A percentile compares a stretch with the other conserved stretches of the same genome.
phyloP scores from a whole-genome alignment of 345 rosid species.

The Syzygium jambos region DNA sequence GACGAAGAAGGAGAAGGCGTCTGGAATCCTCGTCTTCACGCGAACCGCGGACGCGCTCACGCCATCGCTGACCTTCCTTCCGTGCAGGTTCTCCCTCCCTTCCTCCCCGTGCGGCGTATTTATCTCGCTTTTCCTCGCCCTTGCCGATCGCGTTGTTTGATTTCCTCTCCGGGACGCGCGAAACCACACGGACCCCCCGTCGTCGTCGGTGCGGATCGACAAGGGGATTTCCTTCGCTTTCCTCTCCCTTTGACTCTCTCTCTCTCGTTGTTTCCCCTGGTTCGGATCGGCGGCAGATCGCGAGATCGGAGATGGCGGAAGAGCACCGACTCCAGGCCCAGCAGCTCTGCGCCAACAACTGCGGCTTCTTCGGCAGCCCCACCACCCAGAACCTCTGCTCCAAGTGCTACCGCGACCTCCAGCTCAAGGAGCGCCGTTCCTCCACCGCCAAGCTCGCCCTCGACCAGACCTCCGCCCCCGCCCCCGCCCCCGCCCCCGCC shows the following conservation, averaged over 20 bases:
- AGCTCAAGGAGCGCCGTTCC: slow-evolving; percentile 49
- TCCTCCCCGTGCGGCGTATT: neutral
- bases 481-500: neutral
- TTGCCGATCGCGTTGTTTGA: neutral
- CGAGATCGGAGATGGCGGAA: slow-evolving; percentile 50
- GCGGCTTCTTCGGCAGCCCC: slow-evolving; percentile 81
- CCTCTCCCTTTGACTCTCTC: neutral
- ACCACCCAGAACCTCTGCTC: slow-evolving; percentile 74
- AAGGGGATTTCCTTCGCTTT: too few relatives aligned
- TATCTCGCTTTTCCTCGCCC: neutral
- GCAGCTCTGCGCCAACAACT: slow-evolving; percentile 63
- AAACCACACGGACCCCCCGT: neutral
- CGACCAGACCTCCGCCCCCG: slow-evolving; percentile 26
- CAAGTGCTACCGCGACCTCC: slow-evolving; percentile 59
- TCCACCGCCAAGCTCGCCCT: slow-evolving; percentile 47
- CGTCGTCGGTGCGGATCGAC: neutral
- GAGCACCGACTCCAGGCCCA: slow-evolving; percentile 72
- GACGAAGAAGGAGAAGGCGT: neutral
- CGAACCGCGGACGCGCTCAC: neutral
- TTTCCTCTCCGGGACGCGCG: neutral
- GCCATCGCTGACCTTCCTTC: neutral
- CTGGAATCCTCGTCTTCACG: neutral
- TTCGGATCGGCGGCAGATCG: neutral
- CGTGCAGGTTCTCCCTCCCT: neutral
- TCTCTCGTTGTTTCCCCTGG: neutral